A percentile compares a stretch with the other conserved stretches of the same genome.
phyloP scores from a whole-genome alignment of 2,329 filamentous ascomycete genomes.

The Chlorencoelia australis region DNA sequence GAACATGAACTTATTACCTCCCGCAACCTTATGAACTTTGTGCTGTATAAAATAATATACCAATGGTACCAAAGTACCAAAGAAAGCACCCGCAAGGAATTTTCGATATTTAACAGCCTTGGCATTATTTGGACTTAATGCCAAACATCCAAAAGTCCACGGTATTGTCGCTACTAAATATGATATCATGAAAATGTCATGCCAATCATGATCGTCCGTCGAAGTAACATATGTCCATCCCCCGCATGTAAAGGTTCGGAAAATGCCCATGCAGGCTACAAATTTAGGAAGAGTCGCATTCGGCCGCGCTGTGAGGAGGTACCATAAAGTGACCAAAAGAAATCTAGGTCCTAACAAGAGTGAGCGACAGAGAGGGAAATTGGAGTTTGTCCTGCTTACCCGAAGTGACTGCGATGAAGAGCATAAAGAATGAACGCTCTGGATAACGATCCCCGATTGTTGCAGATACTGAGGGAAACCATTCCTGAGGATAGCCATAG shows the following conservation, averaged over 20 bases:
- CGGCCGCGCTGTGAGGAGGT: constrained; percentile 71
- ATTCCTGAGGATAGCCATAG: constrained; percentile 88
- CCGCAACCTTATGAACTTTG: constrained; percentile 87
- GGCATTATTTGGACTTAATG: constrained; percentile 75
- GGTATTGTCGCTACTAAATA: constrained; percentile 90
- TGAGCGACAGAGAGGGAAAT: constrained; percentile 9
- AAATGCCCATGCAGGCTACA: constrained; percentile 67
- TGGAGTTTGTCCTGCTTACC: constrained; percentile 39
- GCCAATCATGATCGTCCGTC: constrained; percentile 96
- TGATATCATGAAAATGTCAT: constrained; percentile 98
- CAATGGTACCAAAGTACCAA: constrained; percentile 79
- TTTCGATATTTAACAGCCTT: constrained; percentile 83
- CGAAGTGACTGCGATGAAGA: constrained; percentile 95
- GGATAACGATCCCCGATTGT: constrained; percentile 97
- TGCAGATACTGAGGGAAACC: constrained; percentile 92
- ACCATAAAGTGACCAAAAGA: constrained; percentile 83
- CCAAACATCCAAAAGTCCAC: constrained; percentile 87
- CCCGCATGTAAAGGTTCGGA: constrained; percentile 87
- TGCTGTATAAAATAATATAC: constrained; percentile 98
- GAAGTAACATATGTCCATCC: constrained; percentile 99
- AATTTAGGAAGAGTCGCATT: constrained; percentile 71
- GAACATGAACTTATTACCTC: constrained; percentile 51
- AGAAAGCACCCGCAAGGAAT: constrained; percentile 73
- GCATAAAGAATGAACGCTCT: constrained; percentile 90
- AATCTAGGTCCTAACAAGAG: constrained; percentile 67